Evolutionary conservation across 768 basidiomycete species (phyloP).

Genomic region (Rhodocollybia butyracea): DNA sequence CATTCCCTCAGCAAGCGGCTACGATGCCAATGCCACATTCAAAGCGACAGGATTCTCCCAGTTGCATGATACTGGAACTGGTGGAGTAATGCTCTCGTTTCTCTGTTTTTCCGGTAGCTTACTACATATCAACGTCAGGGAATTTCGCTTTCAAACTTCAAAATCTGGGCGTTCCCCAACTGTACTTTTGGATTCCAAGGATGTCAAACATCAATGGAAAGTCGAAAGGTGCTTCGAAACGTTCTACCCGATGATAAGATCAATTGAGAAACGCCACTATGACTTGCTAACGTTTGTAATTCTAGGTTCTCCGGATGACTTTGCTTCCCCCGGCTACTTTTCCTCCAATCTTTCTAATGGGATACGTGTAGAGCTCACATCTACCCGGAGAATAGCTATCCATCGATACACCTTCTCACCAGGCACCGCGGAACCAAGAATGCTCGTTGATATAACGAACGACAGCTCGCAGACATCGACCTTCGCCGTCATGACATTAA

Average conservation of each 20-base stretch:
- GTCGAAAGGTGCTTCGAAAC: constrained; percentile 45
- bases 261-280: neutral
- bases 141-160: constrained; percentile 59
- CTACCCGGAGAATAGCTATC: constrained; percentile 55
- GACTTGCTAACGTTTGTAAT: too few relatives aligned
- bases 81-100: neutral
- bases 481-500: constrained; percentile 51
- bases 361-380: constrained; percentile 57
- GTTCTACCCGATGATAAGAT: constrained; percentile 45
- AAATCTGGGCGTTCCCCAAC: constrained; percentile 50
- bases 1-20: constrained; percentile 39
- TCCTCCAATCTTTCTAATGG: constrained; percentile 58
- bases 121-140: constrained; percentile 30
- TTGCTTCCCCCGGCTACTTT: constrained; percentile 65
- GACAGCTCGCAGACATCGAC: constrained; percentile 58
- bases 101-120: neutral
- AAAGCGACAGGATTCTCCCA: constrained; percentile 60
- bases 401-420: constrained; percentile 58
- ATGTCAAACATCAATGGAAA: constrained; percentile 44
- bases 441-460: constrained; percentile 60
- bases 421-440: constrained; percentile 44
- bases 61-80: constrained; percentile 56
- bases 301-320: constrained; percentile 55
- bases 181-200: constrained; percentile 50
- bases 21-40: constrained; percentile 38